Evolutionary conservation across 129 eudicot genomes (phyloP), one percentile per base, ranked within the genome.

Genomic region (Erigeron canadensis): DNA sequence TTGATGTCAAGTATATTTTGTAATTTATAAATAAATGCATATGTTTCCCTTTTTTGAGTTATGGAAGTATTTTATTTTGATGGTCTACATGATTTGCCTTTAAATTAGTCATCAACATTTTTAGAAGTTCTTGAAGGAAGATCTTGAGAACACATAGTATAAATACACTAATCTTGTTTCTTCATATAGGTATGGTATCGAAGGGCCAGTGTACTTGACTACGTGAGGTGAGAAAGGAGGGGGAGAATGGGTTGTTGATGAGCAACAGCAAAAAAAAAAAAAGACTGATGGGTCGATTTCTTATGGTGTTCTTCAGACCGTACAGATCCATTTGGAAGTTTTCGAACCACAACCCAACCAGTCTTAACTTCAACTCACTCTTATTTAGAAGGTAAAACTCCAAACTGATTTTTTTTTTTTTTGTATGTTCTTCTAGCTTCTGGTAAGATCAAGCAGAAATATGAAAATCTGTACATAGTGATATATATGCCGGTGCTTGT

Each of bases 221-320:
- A 54, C 84, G 55, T 81, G 73, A 74, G 88, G 85, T 39, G 87
- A 83, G 63, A 87, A 94, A 69, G 91, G 87, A 69, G 95, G n/a
- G n/a, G n/a, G 91, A 74, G 96, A 90, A 67, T 94, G 99, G 99
- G 62, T 86, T 0, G 89, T 94, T 10, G 99, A 94, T 70, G 99
- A 94, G 83, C 96, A 87, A 60, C 89, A 94, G 63, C 99, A 94
- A 75, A 82, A 81, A 80, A 80, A 90, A 10, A 90, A 75, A 72
- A 94, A 87, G 80, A 75, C 38, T 15, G 86, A 87, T 53, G 95
- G 95, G 6, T 78, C 85, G 11, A 55, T 82, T 37, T 77, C 84
- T 48, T 94, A 90, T 59, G 80, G 90, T 67, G 89, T 90, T 82
- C 91, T 94, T 57, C 96, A 90, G 80, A 72, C 90, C 0, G 97